A percentile compares a stretch with the other conserved stretches of the same genome.
These are phyloP conservation scores for Balansia obtecta DNA, from an alignment of 2,329 filamentous ascomycete genomes.

Conservation along the genomic window DNA sequence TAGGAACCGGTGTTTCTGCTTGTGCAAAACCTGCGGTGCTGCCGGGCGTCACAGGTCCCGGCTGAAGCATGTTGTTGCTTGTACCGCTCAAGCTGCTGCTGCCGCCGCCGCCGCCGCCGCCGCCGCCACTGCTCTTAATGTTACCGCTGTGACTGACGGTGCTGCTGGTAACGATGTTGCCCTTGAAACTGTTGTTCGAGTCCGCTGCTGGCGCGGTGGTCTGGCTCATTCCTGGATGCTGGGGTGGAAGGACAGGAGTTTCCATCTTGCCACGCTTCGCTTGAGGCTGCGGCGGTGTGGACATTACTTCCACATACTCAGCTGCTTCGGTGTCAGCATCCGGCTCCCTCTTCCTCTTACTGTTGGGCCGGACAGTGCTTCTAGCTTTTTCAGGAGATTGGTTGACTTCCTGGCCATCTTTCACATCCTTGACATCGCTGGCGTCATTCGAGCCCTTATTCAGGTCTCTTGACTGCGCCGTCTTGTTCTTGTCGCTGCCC, in stretches of 20 bases:
- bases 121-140: conserved; percentile 7
- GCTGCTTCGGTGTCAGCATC: conserved; percentile 19
- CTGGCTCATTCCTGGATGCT: conserved; percentile 20
- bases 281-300: conserved; percentile 23
- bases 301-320: conserved; percentile 13
- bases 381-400: conserved; percentile 15
- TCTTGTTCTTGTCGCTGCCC: conserved; percentile 9
- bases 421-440: neutral
- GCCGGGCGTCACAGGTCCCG: conserved; percentile 3
- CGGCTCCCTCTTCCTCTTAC: conserved; percentile 34
- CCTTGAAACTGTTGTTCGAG: conserved; percentile 12
- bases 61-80: neutral
- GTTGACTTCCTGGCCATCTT: conserved; percentile 5
- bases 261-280: conserved; percentile 44
- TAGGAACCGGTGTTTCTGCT: conserved; percentile 31
- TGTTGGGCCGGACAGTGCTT: conserved; percentile 19
- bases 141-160: conserved; percentile 7
- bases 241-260: conserved; percentile 39
- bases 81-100: neutral
- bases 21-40: conserved; percentile 11
- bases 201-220: conserved; percentile 17
- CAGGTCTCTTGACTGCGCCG: conserved; percentile 13
- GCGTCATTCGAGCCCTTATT: conserved; percentile 17
- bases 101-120: neutral
- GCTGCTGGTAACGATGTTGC: conserved; percentile 5